phyloP scores from a whole-genome alignment of 164 flowering plant species.

The Platanus orientalis region DNA sequence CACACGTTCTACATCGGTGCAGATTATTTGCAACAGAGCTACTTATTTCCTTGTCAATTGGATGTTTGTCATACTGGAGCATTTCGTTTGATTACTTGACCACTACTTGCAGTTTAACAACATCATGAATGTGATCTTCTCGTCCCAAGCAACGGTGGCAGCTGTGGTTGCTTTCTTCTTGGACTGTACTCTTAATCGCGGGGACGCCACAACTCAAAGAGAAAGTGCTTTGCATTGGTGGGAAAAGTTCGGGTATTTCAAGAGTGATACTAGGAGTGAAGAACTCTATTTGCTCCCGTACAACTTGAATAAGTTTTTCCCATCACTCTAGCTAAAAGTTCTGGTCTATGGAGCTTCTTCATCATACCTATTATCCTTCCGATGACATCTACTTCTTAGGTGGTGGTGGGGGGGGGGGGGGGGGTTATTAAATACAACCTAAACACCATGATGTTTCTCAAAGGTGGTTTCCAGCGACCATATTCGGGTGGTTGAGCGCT shows the following conservation, averaged over 20 bases:
- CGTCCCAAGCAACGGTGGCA: slow-evolving; percentile 82
- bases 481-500: too few species aligned
- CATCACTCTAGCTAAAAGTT: slow-evolving; percentile 41
- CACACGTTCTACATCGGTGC: slow-evolving; percentile 51
- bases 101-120: slow-evolving; percentile 62
- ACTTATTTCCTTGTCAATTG: background rate
- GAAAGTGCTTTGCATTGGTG: slow-evolving; percentile 96
- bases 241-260: slow-evolving; percentile 61
- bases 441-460: too few species aligned
- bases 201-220: slow-evolving; percentile 36
- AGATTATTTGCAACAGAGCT: slow-evolving; percentile 5
- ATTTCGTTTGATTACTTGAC: background rate
- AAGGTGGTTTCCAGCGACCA: too few species aligned
- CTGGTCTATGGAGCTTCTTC: background rate
- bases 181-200: slow-evolving; percentile 56
- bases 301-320: slow-evolving; percentile 77
- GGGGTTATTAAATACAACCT: too few species aligned
- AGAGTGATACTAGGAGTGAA: slow-evolving; percentile 61
- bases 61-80: background rate
- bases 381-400: background rate
- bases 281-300: slow-evolving; percentile 85
- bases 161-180: slow-evolving; percentile 47
- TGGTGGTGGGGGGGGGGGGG: too few species aligned
- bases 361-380: slow-evolving; percentile 1
- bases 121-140: slow-evolving; percentile 67